These are phyloP conservation scores for Dictyostelium capitatum DNA, from an alignment of 78 protist species.

Conservation along the genomic window DNA sequence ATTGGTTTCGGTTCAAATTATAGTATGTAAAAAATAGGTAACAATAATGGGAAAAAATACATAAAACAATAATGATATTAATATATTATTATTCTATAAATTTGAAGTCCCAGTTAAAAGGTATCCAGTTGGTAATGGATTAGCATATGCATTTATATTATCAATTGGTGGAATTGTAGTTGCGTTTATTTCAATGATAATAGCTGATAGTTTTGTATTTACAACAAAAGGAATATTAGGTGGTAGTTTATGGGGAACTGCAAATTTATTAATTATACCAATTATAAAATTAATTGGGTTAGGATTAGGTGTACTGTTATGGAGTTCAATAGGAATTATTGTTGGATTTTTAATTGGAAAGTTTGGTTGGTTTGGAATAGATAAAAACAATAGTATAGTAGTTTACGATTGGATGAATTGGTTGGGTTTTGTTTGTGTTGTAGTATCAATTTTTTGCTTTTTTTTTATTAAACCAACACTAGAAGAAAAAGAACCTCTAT, in stretches of 20 bases:
- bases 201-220: conserved; percentile 16
- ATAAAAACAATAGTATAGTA: conserved; percentile 22
- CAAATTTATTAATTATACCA: conserved; percentile 85
- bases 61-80: no score
- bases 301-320: conserved; percentile 88
- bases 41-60: no score
- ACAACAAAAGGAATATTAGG: conserved; percentile 28
- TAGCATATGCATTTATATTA: conserved; percentile 63
- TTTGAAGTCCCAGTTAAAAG: conserved; percentile 69
- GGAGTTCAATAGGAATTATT: conserved; percentile 84
- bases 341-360: conserved; percentile 86
- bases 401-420: conserved; percentile 51
- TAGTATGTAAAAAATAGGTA: background rate
- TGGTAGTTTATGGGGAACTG: conserved; percentile 56
- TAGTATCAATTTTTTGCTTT: conserved; percentile 48
- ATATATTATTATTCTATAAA: background rate
- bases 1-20: conserved; percentile 4
- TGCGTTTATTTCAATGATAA: conserved; percentile 58
- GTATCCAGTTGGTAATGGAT: conserved; percentile 75
- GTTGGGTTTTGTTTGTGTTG: conserved; percentile 57
- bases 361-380: conserved; percentile 85
- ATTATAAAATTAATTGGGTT: conserved; percentile 87
- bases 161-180: conserved; percentile 40
- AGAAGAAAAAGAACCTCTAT: conserved; percentile 3
- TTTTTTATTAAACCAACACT: conserved; percentile 77